Conservation (phyloP, 2,329 filamentous ascomycete species). For the Zasmidium cellare region DNA sequence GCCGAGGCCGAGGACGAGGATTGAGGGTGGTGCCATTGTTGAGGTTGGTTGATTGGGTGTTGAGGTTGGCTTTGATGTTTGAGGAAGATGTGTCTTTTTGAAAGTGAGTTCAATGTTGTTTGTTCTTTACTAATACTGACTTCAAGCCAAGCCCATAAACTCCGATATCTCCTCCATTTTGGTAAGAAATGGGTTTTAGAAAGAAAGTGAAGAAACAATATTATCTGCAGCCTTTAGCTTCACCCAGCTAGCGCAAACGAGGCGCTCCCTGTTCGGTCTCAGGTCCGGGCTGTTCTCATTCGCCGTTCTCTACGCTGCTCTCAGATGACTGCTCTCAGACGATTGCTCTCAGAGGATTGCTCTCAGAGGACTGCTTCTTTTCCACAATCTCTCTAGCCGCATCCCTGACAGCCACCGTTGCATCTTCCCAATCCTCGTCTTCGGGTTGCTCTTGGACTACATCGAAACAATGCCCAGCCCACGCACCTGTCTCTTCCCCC, state of each 20-base stretch:
- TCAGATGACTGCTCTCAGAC: too few species aligned
- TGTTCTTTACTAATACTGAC: neutral
- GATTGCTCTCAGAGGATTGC: too few species aligned
- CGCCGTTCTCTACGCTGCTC: neutral
- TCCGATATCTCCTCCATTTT: neutral
- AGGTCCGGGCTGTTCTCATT: neutral
- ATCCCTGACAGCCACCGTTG: neutral
- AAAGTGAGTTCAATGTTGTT: neutral
- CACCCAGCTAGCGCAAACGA: too few species aligned
- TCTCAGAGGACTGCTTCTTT: too few species aligned
- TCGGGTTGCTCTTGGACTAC: neutral
- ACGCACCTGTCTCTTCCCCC: neutral
- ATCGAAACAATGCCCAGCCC: slow-evolving; percentile 14
- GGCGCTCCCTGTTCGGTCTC: neutral
- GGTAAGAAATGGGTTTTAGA: too few species aligned
- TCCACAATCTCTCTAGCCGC: neutral
- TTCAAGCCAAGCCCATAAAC: neutral
- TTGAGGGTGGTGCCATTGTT: slow-evolving; percentile 14
- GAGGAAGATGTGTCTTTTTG: too few species aligned
- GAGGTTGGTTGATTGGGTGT: neutral
- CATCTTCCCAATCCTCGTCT: neutral
- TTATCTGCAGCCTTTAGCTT: too few species aligned
- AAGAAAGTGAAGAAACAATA: too few species aligned
- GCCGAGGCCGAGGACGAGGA: slow-evolving; percentile 67
- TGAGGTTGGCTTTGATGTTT: too few species aligned